Percentiles rank a stretch among this genome's conserved stretches.
Evolutionary conservation across 108 stramenopile species (phyloP).

Genomic region (Pinguiococcus pyrenoidosus): DNA sequence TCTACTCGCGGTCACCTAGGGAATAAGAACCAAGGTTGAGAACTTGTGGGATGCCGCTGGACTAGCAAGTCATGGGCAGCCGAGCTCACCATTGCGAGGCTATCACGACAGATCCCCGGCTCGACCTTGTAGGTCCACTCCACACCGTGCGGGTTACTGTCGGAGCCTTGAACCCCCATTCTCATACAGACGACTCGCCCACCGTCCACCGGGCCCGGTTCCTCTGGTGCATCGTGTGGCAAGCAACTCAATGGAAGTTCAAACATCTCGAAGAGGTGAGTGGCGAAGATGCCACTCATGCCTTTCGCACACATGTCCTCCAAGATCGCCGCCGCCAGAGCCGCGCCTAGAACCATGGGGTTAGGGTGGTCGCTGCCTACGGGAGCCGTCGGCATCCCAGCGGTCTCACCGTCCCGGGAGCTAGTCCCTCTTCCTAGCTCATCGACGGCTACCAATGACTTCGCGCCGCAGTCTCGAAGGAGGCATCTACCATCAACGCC

Average conservation of each 20-base stretch:
- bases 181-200: too few species aligned
- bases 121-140: constrained; percentile 28
- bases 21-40: not conserved
- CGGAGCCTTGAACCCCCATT: too few species aligned
- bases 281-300: constrained; percentile 25
- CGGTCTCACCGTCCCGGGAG: constrained; percentile 5
- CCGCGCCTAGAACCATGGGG: too few species aligned
- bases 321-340: constrained; percentile 23
- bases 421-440: constrained; percentile 71
- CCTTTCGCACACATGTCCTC: constrained; percentile 15
- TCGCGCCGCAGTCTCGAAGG: constrained; percentile 54
- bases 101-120: constrained; percentile 21
- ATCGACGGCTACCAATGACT: constrained; percentile 79
- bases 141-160: too few species aligned
- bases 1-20: constrained; percentile 7
- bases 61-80: not conserved
- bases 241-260: constrained; percentile 21
- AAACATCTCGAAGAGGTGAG: constrained; percentile 20
- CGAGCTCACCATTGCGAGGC: constrained; percentile 13
- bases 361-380: too few species aligned
- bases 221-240: too few species aligned
- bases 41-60: not conserved
- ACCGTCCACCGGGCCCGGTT: too few species aligned
- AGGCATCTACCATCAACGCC: too few species aligned
- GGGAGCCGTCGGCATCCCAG: too few species aligned